Evolutionary conservation across 257 asterid genomes (phyloP).

Genomic region (Nicotiana otophora): DNA sequence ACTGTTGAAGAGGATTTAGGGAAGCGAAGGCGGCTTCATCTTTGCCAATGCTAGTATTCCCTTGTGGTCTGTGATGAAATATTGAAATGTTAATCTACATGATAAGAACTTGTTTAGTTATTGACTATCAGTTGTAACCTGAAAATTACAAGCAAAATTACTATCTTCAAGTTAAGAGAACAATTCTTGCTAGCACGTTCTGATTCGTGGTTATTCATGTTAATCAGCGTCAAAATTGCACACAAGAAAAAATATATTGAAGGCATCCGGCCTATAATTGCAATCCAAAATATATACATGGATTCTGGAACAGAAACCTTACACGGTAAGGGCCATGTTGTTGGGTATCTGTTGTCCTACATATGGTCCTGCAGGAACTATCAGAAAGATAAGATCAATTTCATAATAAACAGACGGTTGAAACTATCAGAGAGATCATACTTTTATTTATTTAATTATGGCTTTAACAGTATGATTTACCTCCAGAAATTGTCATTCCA

Average conservation of each 20-base stretch:
- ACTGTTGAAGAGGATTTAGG: conserved; percentile 46
- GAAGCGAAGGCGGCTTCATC: conserved; percentile 48
- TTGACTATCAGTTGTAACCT: not conserved
- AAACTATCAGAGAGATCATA: not conserved
- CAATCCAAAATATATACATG: not conserved
- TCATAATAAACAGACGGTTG: not conserved
- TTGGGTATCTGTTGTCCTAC: conserved; percentile 38
- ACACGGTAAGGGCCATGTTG: conserved; percentile 40
- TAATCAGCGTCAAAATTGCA: not conserved
- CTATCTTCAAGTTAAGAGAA: not conserved
- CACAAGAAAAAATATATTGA: not conserved
- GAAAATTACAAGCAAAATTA: not conserved
- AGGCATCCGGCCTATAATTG: not conserved
- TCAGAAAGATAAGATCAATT: not conserved
- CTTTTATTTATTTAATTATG: not conserved
- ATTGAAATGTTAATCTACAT: not conserved
- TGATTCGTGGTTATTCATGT: not conserved
- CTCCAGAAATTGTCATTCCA: conserved; percentile 40
- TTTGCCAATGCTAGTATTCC: conserved; percentile 25
- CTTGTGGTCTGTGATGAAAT: conserved; percentile 46
- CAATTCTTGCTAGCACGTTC: not conserved
- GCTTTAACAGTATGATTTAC: conserved; percentile 18
- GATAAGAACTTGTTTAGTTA: not conserved
- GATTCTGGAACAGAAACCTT: conserved; percentile 9
- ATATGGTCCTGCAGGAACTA: conserved; percentile 38